Percentiles rank a stretch among this genome's conserved stretches.
phyloP scores from a whole-genome alignment of 108 stramenopile species.

The Nitzschia sp. region DNA sequence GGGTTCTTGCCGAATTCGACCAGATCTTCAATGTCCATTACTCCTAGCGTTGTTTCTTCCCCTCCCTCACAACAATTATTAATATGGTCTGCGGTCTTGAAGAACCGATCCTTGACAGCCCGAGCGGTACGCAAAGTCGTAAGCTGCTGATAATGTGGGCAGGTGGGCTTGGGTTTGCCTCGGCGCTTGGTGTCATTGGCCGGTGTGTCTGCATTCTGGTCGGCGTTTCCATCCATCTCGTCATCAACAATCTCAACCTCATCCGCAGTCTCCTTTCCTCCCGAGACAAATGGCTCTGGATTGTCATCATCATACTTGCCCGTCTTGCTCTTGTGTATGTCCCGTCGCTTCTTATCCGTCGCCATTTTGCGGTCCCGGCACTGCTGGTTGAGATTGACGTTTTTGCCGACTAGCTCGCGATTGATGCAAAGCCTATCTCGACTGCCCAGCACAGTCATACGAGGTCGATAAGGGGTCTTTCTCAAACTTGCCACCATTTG shows the following conservation, averaged over 20 bases:
- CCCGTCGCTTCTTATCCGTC: slow-evolving; percentile 57
- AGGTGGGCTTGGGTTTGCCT: slow-evolving; percentile 41
- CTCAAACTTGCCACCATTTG: slow-evolving; percentile 93
- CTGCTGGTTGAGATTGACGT: slow-evolving; percentile 50
- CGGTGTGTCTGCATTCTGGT: background rate
- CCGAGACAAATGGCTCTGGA: slow-evolving; percentile 27
- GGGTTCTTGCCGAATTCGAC: slow-evolving; percentile 69
- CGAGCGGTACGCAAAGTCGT: slow-evolving; percentile 46
- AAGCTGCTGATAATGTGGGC: slow-evolving; percentile 75
- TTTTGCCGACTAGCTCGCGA: slow-evolving; percentile 27
- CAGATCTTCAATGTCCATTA: slow-evolving; percentile 83
- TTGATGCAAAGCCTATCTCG: slow-evolving; percentile 91
- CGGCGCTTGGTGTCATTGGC: background rate
- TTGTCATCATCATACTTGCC: slow-evolving; percentile 58
- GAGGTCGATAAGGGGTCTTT: slow-evolving; percentile 88
- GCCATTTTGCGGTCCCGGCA: slow-evolving; percentile 56
- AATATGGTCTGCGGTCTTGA: slow-evolving; percentile 36
- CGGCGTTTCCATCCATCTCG: slow-evolving; percentile 12
- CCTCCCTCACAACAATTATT: slow-evolving; percentile 60
- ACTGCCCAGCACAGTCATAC: slow-evolving; percentile 86
- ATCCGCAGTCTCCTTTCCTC: slow-evolving; percentile 29
- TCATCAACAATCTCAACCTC: slow-evolving; percentile 1
- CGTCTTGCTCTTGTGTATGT: slow-evolving; percentile 11
- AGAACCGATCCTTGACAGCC: slow-evolving; percentile 41
- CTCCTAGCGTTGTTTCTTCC: slow-evolving; percentile 62